These are phyloP conservation scores for Didymella lethalis DNA, from an alignment of 2,329 filamentous ascomycete genomes.

Conservation along the genomic window DNA sequence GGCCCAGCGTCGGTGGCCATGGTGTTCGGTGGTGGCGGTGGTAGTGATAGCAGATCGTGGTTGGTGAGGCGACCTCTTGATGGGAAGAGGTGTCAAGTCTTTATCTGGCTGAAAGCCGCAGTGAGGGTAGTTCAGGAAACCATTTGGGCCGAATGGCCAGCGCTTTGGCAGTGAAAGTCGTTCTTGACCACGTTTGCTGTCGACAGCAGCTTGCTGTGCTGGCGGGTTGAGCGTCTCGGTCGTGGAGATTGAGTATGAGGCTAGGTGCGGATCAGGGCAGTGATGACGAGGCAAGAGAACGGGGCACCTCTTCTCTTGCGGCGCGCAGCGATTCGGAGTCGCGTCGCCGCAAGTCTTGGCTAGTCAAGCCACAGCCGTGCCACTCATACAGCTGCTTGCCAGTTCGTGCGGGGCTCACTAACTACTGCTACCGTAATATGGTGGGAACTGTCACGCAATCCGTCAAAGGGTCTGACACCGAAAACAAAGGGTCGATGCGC, in stretches of 20 bases:
- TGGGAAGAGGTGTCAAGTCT: constrained; percentile 3
- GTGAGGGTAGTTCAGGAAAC: constrained; percentile 33
- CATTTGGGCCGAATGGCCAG: constrained; percentile 28
- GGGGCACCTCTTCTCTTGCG: constrained; percentile 1
- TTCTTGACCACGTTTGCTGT: constrained; percentile 2
- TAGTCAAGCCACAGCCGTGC: no score
- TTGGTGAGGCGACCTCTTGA: background rate
- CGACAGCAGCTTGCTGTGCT: background rate
- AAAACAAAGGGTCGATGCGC: constrained; percentile 1
- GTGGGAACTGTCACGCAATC: background rate
- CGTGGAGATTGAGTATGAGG: background rate
- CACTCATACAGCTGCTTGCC: background rate
- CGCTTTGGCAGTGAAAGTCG: background rate
- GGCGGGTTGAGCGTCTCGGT: background rate
- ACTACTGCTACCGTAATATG: background rate
- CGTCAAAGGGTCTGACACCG: background rate
- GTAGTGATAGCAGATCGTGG: background rate
- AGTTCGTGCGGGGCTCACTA: constrained; percentile 8
- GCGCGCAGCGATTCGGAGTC: constrained; percentile 14
- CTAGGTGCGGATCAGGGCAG: background rate
- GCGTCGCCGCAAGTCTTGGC: constrained; percentile 20
- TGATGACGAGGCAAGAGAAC: constrained; percentile 5
- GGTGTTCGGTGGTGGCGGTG: constrained; percentile 1
- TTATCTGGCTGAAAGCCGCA: constrained; percentile 32
- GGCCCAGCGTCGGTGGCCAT: constrained; percentile 38